Base-by-base conservation (phyloP, 306 rosid species). In the Quercus gilva region DNA sequence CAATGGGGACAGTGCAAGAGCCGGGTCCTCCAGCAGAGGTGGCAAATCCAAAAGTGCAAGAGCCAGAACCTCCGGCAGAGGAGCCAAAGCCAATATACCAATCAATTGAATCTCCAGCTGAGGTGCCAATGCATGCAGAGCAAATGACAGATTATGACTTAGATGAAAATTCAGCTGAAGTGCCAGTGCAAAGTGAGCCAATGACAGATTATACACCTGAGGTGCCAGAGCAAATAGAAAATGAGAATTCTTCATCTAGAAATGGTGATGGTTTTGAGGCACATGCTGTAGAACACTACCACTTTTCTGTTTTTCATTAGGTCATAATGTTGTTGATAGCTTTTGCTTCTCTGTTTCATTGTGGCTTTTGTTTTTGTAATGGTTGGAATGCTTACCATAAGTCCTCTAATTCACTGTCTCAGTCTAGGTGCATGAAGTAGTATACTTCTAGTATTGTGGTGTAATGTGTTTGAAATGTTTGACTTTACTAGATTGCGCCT, bases 251-350 rank as follows among this genome's bases (percentile, higher is more conserved):
- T 61, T 2, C 85, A 13, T 9, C 26, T 37, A 65, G 20, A 41
- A 35, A 17, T 56, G 78, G 6, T 43, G 29, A 25, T 35, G 35
- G 29, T 57, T 58, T 26, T 4, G 55, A 49, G 6, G 79, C 79
- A 11, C 69, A 26, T 13, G 51, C 64, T 26, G 12, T 75, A 14
- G 12, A 71, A 29, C 89, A 85, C 70, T 68, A 59, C 61, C 84
- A 80, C 67, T 88, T 88, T 75, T 85, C 83, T 67, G 84, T 76
- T 83, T 78, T 70, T 78, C 80, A 77, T 67, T 70, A 82, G 84
- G 76, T 74, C 55, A 68, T 71, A 31, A 25, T 63, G 17, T 18
- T 61, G 55, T 85, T 53, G 59, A 43, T 21, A 70, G 23, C 76
- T 17, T 69, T 56, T 6, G 31, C 17, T 49, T 49, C 21, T 51